Base-by-base conservation (phyloP, 2,329 filamentous ascomycete genomes). In the Ophiognomonia clavigignenti-juglandacearum region DNA sequence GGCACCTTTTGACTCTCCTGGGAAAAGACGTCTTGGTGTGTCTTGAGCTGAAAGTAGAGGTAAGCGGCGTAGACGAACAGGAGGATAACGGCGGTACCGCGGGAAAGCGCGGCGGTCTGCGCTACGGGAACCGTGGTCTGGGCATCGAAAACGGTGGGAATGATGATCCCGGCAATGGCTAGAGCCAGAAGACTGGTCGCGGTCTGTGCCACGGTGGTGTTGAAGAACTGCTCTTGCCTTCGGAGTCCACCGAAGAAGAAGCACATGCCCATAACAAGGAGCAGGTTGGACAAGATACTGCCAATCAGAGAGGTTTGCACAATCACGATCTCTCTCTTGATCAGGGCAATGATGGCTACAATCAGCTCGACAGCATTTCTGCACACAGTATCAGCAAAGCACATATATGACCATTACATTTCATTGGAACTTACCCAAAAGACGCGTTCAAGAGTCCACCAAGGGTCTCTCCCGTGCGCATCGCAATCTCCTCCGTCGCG, bases 271-370 rank as follows among this genome's bases (percentile, higher is more conserved):
- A 96, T 72, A 43, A 96, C 88, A 13, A 96, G 78, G 4, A 96
- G 77, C 49, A 97, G 67, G 62, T 96, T 96, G 35, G 90, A 96
- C 19, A 96, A 73, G 64, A 96, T 95, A 64, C 85, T 91, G 47
- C 91, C 91, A 53, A 96, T 88, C 23, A 97, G 74, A 0, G 91
- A 96, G 0, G 91, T 95, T 65, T 96, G 89, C 6, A 96, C 90
- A 51, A 97, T 95, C 27, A 85, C 71, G 20, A 95, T 80, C 65
- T 95, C 80, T 43, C 77, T 64, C 50, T 95, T 78, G 23, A 78
- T 69, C 39, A 96, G 69, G 1, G 91, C 91, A 56, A 96, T 86
- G 56, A 96, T 81, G 20, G 88, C 86, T 37, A 96, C 88, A 52
- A 95, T 95, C 57, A 95, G 70, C 62, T 95, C 89, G 51, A 95